Base-by-base conservation (phyloP, 2,329 filamentous ascomycete species). In the Exutisphaerella laricina region DNA sequence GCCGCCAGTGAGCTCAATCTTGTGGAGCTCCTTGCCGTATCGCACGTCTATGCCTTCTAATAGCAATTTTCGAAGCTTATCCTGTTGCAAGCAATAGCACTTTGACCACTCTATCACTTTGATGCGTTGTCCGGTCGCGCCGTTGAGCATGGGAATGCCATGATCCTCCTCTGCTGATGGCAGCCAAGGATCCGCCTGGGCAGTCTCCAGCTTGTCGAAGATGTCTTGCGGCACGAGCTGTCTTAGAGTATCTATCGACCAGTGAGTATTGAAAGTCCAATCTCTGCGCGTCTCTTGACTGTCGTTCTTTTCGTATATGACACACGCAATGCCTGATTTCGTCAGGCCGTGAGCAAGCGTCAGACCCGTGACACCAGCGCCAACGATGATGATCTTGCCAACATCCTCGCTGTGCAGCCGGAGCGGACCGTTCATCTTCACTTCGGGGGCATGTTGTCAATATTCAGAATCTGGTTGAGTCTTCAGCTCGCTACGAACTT, bases 341-440 rank as follows among this genome's bases (percentile, higher is more conserved):
- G 52, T 49, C n/a, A 61, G 45, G 9, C 52, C 57, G 12, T 59
- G 55, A 2, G 57, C 58, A 7, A 61, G 45, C 1, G 43, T 37
- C 3, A 61, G 48, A 8, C 58, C 58, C 8, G 49, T 53, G 21
- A 55, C 45, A 10, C 57, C 57, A 9, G 52, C 56, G 10, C 57
- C 57, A 12, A 61, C 52, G 41, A 59, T 55, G n/a, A 60, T 32
- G 34, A 60, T 31, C 23, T 46, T 43, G 8, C 35, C 14, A 14
- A 35, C 33, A 2, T 23, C 10, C n/a, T 35, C 33, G 3, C 8
- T 23, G n/a, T 35, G 16, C n/a, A n/a, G n/a, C n/a, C n/a, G n/a
- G n/a, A n/a, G n/a, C n/a, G n/a, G n/a, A n/a, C n/a, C n/a, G n/a
- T n/a, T n/a, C n/a, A n/a, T n/a, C n/a, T n/a, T n/a, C n/a, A n/a